phyloP scores from a whole-genome alignment of 148 eudicot genomes.

The Vaccinium darrowii region DNA sequence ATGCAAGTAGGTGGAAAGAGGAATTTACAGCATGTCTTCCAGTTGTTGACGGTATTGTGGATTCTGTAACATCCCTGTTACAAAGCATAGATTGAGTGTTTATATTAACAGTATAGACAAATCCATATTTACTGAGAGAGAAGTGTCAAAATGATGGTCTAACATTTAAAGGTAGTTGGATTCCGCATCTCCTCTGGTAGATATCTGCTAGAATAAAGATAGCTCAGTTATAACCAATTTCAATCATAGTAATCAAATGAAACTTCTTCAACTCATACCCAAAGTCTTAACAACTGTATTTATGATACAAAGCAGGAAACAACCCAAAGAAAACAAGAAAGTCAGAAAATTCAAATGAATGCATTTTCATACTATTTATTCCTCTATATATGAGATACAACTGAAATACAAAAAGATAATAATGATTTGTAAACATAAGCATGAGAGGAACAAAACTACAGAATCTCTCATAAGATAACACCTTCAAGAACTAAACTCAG shows the following conservation, averaged over 20 bases:
- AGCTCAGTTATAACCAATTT: not conserved
- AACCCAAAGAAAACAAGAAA: not conserved
- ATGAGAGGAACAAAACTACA: not conserved
- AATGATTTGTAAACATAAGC: not conserved
- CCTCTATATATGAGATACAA: not conserved
- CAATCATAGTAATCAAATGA: not conserved
- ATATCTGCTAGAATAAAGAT: conserved; percentile 50
- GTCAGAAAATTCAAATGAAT: not conserved
- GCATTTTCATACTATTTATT: not conserved
- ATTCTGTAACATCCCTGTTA: conserved; percentile 95
- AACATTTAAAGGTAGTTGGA: conserved; percentile 89
- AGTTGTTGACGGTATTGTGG: conserved; percentile 87
- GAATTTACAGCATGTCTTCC: conserved; percentile 89
- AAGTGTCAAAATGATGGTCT: conserved; percentile 34
- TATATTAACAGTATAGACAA: not conserved
- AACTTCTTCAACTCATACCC: not conserved
- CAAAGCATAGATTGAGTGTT: conserved; percentile 10
- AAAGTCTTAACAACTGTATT: not conserved
- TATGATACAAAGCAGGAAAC: not conserved
- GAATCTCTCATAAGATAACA: not conserved
- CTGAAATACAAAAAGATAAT: not conserved
- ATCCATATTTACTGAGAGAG: not conserved
- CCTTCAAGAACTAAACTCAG: not conserved
- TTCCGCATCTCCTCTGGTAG: conserved; percentile 98
- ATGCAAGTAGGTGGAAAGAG: conserved; percentile 8